phyloP scores from a whole-genome alignment of 139 green algal species.

The Cymbomonas tetramitiformis region DNA sequence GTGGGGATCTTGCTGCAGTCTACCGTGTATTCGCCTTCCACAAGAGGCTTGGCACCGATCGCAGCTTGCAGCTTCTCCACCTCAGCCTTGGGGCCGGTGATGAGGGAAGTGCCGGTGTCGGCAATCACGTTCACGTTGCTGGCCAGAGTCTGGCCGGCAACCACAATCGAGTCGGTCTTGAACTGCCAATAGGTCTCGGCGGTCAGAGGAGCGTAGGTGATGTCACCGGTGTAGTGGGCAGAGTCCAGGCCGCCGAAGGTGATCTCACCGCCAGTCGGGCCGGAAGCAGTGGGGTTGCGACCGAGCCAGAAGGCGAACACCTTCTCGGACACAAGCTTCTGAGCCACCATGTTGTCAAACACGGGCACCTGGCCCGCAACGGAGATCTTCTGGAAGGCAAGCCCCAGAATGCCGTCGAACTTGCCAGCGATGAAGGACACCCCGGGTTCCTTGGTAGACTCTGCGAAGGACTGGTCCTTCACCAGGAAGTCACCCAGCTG shows the following conservation, averaged over 20 bases:
- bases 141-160: slow-evolving; percentile 32
- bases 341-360: slow-evolving; percentile 74
- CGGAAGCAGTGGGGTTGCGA: slow-evolving; percentile 36
- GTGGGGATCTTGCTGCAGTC: slow-evolving; percentile 57
- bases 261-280: slow-evolving; percentile 66
- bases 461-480: slow-evolving; percentile 38
- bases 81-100: slow-evolving; percentile 54
- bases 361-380: slow-evolving; percentile 59
- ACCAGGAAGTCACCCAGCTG: slow-evolving; percentile 54
- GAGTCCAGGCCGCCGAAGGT: slow-evolving; percentile 80
- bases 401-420: slow-evolving; percentile 95
- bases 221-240: slow-evolving; percentile 69
- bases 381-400: slow-evolving; percentile 83
- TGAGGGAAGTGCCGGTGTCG: slow-evolving; percentile 74
- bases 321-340: slow-evolving; percentile 55
- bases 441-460: slow-evolving; percentile 61
- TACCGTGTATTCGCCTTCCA: slow-evolving; percentile 58
- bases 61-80: slow-evolving; percentile 58
- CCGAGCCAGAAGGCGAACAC: slow-evolving; percentile 97
- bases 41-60: slow-evolving; percentile 20
- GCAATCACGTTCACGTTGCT: slow-evolving; percentile 65
- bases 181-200: slow-evolving; percentile 90
- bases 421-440: slow-evolving; percentile 85
- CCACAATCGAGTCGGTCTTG: slow-evolving; percentile 50
- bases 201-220: slow-evolving; percentile 68